These are phyloP conservation scores for Phoenix dactylifera DNA, from an alignment of 176 grass and related monocot genomes.

Conservation along the genomic window DNA sequence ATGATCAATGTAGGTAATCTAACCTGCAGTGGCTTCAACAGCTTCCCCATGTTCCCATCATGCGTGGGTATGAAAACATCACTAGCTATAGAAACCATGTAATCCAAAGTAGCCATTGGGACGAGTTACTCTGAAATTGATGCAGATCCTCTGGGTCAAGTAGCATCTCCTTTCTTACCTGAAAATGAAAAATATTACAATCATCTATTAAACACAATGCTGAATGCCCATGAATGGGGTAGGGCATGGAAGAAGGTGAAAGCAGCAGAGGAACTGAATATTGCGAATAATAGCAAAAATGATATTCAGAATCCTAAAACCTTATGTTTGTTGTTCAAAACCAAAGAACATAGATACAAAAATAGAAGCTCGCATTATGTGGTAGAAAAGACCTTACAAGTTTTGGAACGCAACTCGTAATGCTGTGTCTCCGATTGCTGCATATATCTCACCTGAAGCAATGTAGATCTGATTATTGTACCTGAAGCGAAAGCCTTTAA, in stretches of 20 bases:
- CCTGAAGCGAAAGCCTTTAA: no score
- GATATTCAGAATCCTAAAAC: no score
- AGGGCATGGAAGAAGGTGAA: background rate
- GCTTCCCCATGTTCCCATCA: constrained; percentile 93
- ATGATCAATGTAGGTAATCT: background rate
- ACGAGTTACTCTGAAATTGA: constrained; percentile 87
- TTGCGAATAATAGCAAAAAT: background rate
- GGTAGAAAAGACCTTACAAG: no score
- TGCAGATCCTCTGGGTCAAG: constrained; percentile 43
- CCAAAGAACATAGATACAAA: no score
- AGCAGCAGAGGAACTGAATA: background rate
- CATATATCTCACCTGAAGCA: no score
- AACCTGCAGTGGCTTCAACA: constrained; percentile 88
- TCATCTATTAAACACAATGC: constrained; percentile 12
- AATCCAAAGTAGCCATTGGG: constrained; percentile 98
- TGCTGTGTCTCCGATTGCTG: no score
- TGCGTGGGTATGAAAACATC: constrained; percentile 79
- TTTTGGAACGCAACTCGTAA: no score
- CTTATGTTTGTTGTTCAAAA: no score
- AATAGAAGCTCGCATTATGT: no score
- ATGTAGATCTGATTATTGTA: no score
- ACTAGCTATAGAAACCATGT: constrained; percentile 85
- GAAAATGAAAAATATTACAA: constrained; percentile 24
- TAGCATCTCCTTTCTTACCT: constrained; percentile 90
- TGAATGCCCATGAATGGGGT: no score